Conservation (phyloP, 257 asterid genomes). For the Solanum lycopersicoides region DNA sequence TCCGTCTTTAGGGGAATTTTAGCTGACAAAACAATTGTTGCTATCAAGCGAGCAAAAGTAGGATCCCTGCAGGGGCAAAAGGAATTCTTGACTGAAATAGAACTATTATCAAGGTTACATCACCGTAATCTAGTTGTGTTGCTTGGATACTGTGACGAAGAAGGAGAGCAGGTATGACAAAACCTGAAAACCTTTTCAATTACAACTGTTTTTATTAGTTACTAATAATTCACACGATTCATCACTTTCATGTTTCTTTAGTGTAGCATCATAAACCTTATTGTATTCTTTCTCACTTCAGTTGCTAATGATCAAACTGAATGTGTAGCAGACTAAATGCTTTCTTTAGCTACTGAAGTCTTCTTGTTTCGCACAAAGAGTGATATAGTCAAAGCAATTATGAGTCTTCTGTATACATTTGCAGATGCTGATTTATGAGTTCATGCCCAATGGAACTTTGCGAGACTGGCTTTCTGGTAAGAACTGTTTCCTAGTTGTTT, state of each 20-base stretch:
- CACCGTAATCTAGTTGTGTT: conserved; percentile 38
- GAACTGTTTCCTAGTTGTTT: not conserved
- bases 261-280: not conserved
- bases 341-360: not conserved
- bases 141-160: conserved; percentile 64
- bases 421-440: conserved; percentile 89
- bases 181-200: not conserved
- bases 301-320: not conserved
- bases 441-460: conserved; percentile 74
- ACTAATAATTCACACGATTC: not conserved
- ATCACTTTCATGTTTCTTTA: not conserved
- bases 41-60: conserved; percentile 34
- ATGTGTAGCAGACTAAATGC: not conserved
- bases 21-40: conserved; percentile 20
- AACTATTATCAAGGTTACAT: conserved; percentile 32
- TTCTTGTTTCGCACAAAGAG: not conserved
- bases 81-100: conserved; percentile 40
- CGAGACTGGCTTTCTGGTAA: conserved; percentile 78
- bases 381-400: not conserved
- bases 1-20: conserved; percentile 26
- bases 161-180: conserved; percentile 61
- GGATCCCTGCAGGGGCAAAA: conserved; percentile 38
- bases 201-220: not conserved
- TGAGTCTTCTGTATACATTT: not conserved
- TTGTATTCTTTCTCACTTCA: not conserved